Percentiles rank a stretch among this genome's conserved stretches.
phyloP scores from a whole-genome alignment of 306 rosid genomes.

The Vigna angularis region DNA sequence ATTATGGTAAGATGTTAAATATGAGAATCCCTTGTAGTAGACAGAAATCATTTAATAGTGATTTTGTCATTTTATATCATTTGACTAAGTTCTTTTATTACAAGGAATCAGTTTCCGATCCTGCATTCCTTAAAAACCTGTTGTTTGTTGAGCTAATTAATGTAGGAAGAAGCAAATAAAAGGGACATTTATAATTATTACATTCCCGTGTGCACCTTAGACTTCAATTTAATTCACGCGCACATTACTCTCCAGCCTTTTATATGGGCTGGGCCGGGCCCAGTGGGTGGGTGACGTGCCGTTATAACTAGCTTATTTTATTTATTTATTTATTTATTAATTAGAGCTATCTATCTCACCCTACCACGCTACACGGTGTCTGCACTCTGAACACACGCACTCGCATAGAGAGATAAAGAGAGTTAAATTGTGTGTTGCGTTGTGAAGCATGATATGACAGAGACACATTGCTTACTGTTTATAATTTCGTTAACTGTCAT shows the following conservation, averaged over 20 bases:
- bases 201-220: no score
- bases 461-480: not conserved
- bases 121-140: not conserved
- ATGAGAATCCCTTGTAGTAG: not conserved
- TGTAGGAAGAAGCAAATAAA: not conserved
- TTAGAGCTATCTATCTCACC: not conserved
- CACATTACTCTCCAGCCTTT: not conserved
- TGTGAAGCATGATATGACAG: not conserved
- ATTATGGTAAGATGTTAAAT: not conserved
- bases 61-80: not conserved
- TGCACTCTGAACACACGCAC: not conserved
- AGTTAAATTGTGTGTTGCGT: not conserved
- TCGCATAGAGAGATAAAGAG: not conserved
- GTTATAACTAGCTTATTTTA: not conserved
- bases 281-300: conserved; percentile 10
- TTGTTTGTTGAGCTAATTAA: not conserved
- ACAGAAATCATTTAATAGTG: not conserved
- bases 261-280: not conserved
- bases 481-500: not conserved
- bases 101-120: not conserved
- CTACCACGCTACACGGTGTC: conserved; percentile 31
- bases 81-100: not conserved
- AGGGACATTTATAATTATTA: not conserved
- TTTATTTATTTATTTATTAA: not conserved
- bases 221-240: not conserved